phyloP scores from a whole-genome alignment of 305 asterid species.

The Fraxinus platypoda region DNA sequence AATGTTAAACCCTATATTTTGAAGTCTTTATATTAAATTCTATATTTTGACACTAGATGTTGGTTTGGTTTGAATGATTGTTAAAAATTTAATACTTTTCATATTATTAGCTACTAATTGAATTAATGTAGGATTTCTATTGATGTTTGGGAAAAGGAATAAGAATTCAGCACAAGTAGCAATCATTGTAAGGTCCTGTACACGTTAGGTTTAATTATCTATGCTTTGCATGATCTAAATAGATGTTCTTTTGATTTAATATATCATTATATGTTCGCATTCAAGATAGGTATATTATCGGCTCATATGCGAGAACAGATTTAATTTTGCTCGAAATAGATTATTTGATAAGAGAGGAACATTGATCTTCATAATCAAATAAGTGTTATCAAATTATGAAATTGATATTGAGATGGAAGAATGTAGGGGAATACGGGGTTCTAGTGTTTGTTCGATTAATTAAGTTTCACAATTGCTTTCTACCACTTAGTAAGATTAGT shows the following conservation, averaged over 20 bases:
- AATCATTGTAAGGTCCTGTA: not conserved
- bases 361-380: not conserved
- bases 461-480: not conserved
- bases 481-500: not conserved
- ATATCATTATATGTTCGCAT: not conserved
- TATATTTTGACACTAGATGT: not conserved
- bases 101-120: too few species aligned
- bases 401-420: not conserved
- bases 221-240: not conserved
- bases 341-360: not conserved
- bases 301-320: not conserved
- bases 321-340: not conserved
- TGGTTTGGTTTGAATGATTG: not conserved
- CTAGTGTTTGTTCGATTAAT: not conserved
- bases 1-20: not conserved
- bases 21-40: not conserved
- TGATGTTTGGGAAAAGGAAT: too few species aligned
- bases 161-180: not conserved
- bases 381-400: not conserved
- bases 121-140: not conserved
- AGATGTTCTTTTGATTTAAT: not conserved
- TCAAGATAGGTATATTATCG: not conserved
- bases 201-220: not conserved
- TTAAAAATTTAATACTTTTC: not conserved
- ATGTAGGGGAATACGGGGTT: not conserved